Evolutionary conservation across 1,284 basidiomycete genomes (phyloP), one percentile per base, ranked within the genome.

Genomic region (Pholiota adiposa): DNA sequence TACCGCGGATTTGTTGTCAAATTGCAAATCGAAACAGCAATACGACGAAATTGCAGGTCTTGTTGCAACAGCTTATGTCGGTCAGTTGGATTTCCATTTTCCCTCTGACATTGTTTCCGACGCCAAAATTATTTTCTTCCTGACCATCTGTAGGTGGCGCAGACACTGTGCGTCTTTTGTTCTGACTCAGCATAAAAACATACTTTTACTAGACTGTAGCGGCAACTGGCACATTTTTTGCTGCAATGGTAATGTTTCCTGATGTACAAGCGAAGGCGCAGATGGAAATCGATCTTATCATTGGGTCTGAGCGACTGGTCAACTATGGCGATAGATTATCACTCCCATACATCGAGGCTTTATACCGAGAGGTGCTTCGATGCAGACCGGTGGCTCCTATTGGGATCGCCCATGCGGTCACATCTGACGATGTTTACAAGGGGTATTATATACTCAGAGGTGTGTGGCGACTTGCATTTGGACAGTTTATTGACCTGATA

Each of bases 241-340:
- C 50, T 12, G 50, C 56, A 14, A 63, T 66, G 63, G 49, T 41
- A 2, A 34, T 57, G 2, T 56, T 59, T 48, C 62, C 65, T 7
- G 55, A 63, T 3, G 34, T 58, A 12, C 65, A 66, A 31, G 40
- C 19, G 3, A 60, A 62, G 21, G 65, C 62, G 1, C 58, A 61
- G 12, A 29, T 33, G 19, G 60, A 62, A 40, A 56, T 64, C 5
- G 62, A 66, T 29, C 14, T 16, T 8, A 63, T 73, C 16, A 54
- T 75, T 41, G 73, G 74, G 14, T 55, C 49, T 31, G 60, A 65
- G 18, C 68, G 72, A 6, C 64, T 75, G 1, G 71, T 72, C 0
- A 69, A 63, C 2, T 75, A 76, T 38, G 65, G 63, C 14, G 80
- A 82, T 59, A 63, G 73, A 5, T n/a, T 48, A 12, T 60, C 63